Conservation (phyloP, 495 filamentous ascomycete species). For the Penicillium bialowiezense region DNA sequence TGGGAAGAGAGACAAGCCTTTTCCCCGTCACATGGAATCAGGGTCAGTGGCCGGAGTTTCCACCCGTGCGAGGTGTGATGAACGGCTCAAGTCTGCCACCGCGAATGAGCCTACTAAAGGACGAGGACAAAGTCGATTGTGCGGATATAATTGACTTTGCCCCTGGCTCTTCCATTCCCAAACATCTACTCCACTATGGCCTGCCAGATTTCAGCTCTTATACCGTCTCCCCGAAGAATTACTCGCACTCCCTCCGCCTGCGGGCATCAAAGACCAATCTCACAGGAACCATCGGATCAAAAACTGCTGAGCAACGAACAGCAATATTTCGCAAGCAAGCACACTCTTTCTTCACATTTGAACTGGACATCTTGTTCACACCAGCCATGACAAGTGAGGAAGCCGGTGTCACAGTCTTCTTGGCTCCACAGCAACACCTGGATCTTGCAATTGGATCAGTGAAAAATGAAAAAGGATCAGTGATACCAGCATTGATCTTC, state of each 20-base stretch:
- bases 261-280: constrained; percentile 10
- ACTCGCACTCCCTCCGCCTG: constrained; percentile 12
- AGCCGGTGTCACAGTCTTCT: constrained; percentile 18
- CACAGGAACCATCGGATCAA: background rate
- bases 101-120: constrained; percentile 7
- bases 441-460: constrained; percentile 22
- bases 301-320: constrained; percentile 3
- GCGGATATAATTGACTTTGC: constrained; percentile 17
- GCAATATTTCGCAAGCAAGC: constrained; percentile 18
- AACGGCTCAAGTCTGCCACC: constrained; percentile 13
- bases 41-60: constrained; percentile 18
- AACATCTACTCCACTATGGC: constrained; percentile 16
- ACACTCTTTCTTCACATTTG: constrained; percentile 17
- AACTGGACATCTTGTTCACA: constrained; percentile 12
- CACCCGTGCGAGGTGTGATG: constrained; percentile 26
- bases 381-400: constrained; percentile 8
- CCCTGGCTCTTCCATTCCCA: constrained; percentile 11
- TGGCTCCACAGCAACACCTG: constrained; percentile 21
- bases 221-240: constrained; percentile 12
- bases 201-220: constrained; percentile 5
- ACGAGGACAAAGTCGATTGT: too few species aligned
- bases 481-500: too few species aligned
- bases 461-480: too few species aligned
- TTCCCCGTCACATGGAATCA: constrained; percentile 50
- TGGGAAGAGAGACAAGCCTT: constrained; percentile 58